Evolutionary conservation across 805 yeast species (phyloP).

Genomic region (Naumovozyma dairenensis): DNA sequence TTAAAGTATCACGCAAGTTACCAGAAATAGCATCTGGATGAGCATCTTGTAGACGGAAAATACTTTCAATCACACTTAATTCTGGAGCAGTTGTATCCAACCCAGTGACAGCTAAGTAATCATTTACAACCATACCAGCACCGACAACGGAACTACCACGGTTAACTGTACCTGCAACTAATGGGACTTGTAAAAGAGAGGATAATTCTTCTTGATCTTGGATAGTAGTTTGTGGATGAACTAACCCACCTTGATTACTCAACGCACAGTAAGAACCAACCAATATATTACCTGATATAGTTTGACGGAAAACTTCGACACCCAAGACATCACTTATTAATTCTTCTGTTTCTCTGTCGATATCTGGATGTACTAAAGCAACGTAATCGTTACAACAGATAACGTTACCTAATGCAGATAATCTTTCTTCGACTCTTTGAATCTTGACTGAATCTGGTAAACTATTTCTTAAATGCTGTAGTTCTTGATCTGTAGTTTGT

Average conservation of each 20-base stretch:
- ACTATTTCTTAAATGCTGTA: conserved; percentile 93
- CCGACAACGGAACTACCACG: conserved; percentile 97
- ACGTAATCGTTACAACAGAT: conserved; percentile 98
- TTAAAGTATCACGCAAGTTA: conserved; percentile 81
- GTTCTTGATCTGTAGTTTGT: conserved; percentile 96
- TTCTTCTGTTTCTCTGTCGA: conserved; percentile 98
- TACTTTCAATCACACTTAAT: conserved; percentile 90
- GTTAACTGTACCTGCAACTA: conserved; percentile 97
- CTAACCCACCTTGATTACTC: conserved; percentile 96
- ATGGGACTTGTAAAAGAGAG: conserved; percentile 89
- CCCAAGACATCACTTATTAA: conserved; percentile 95
- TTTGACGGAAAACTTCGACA: conserved; percentile 97
- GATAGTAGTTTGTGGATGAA: conserved; percentile 93
- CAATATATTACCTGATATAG: conserved; percentile 94
- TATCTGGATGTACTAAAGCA: conserved; percentile 97
- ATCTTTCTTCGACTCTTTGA: conserved; percentile 95
- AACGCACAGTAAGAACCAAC: conserved; percentile 95
- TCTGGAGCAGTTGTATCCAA: conserved; percentile 98
- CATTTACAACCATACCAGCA: conserved; percentile 97
- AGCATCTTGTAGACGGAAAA: conserved; percentile 86
- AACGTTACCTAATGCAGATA: conserved; percentile 94
- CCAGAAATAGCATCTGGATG: conserved; percentile 80
- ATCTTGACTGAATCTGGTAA: conserved; percentile 91
- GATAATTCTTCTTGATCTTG: conserved; percentile 98
- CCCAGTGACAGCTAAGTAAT: conserved; percentile 96